Percentiles rank a stretch among this genome's conserved stretches.
Conservation (phyloP, 495 filamentous ascomycete species). For the Astrocystis sublimbata region DNA sequence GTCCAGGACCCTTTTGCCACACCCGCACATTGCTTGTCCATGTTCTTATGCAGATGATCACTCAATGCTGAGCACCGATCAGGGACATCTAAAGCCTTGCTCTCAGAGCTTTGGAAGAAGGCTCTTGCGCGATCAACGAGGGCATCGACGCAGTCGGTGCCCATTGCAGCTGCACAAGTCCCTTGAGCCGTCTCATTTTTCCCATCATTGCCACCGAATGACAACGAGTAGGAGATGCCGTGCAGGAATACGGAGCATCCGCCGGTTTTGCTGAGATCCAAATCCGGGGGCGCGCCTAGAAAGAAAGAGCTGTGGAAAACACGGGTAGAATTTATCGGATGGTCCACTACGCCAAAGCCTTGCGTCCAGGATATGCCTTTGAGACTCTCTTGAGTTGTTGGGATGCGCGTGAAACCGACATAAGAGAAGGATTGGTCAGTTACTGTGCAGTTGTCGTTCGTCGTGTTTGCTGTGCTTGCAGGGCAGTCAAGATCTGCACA, state of each 20-base stretch:
- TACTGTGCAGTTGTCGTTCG: conserved; percentile 26
- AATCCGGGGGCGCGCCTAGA: conserved; percentile 21
- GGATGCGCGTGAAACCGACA: conserved; percentile 24
- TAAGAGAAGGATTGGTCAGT: conserved; percentile 22
- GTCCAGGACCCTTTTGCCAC: conserved; percentile 17
- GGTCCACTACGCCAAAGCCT: conserved; percentile 21
- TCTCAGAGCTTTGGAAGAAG: neutral
- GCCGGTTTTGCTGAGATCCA: conserved; percentile 14
- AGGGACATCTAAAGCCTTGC: neutral
- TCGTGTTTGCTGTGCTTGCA: conserved; percentile 3
- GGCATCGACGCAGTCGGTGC: conserved; percentile 18
- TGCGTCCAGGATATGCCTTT: conserved; percentile 27
- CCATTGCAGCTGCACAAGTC: conserved; percentile 27
- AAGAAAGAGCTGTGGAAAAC: conserved; percentile 22
- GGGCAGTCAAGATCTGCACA: conserved; percentile 28
- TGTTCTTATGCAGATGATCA: conserved; percentile 13
- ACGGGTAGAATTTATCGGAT: neutral
- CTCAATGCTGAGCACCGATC: conserved; percentile 20
- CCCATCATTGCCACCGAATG: neutral
- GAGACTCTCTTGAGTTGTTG: conserved; percentile 13
- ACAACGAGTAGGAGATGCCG: conserved; percentile 6
- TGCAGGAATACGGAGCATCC: conserved; percentile 25
- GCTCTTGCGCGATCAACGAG: conserved; percentile 15
- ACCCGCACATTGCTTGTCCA: conserved; percentile 13
- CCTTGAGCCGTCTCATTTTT: conserved; percentile 13